phyloP scores from a whole-genome alignment of 495 filamentous ascomycete species.

The Aspergillus asperescens region DNA sequence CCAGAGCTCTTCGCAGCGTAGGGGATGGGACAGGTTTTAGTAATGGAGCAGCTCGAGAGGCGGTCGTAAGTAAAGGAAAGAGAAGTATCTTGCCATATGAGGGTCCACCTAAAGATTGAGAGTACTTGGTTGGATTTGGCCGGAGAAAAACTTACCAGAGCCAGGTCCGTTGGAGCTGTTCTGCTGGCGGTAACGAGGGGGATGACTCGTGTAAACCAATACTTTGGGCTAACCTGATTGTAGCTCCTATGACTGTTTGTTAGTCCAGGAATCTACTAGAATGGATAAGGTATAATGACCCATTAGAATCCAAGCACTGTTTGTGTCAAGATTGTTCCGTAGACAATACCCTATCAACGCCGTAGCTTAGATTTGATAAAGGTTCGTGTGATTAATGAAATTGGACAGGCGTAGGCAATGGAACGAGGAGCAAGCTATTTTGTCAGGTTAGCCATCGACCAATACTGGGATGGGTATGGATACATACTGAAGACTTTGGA shows the following conservation, averaged over 20 bases:
- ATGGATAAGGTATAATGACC: slow-evolving; percentile 19
- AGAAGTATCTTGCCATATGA: slow-evolving; percentile 51
- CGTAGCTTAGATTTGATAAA: slow-evolving; percentile 46
- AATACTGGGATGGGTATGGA: not conserved
- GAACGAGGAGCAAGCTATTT: slow-evolving; percentile 46
- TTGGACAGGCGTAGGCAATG: slow-evolving; percentile 51
- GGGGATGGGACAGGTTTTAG: slow-evolving; percentile 32
- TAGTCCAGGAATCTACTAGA: not conserved
- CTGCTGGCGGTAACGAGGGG: slow-evolving; percentile 25
- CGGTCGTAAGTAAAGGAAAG: slow-evolving; percentile 50
- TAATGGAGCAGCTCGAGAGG: slow-evolving; percentile 28
- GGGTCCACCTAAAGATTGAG: slow-evolving; percentile 31
- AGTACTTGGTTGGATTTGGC: not conserved
- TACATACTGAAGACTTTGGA: slow-evolving; percentile 46
- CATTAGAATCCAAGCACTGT: slow-evolving; percentile 46
- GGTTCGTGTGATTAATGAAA: slow-evolving; percentile 42
- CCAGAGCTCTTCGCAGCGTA: slow-evolving; percentile 26
- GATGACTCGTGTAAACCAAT: slow-evolving; percentile 43
- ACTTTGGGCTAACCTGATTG: slow-evolving; percentile 44
- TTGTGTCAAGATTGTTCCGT: slow-evolving; percentile 51
- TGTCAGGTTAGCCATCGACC: not conserved
- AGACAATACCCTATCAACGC: slow-evolving; percentile 47
- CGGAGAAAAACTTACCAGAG: slow-evolving; percentile 11
- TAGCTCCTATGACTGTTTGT: slow-evolving; percentile 37
- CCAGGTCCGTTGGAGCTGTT: slow-evolving; percentile 16